phyloP scores from a whole-genome alignment of 148 eudicot species.

The Chenopodium quinoa region DNA sequence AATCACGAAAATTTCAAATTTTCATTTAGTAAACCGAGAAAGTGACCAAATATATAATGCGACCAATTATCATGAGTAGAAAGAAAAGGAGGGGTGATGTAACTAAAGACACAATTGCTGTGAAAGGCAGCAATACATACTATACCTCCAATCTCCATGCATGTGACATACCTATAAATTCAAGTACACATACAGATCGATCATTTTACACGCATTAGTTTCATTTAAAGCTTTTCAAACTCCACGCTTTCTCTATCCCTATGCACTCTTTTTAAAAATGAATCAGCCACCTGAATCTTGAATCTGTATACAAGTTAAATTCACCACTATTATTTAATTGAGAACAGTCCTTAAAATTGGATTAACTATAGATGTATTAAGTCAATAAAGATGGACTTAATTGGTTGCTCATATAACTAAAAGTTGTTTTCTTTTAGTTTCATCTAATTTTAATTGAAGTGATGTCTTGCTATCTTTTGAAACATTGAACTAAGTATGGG shows the following conservation, averaged over 20 bases:
- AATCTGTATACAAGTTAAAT: background rate
- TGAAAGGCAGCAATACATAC: conserved; percentile 19
- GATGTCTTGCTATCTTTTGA: background rate
- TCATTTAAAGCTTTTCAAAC: conserved; percentile 19
- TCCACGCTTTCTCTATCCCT: conserved; percentile 32
- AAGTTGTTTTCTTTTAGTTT: background rate
- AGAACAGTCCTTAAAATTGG: background rate
- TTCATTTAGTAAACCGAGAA: background rate
- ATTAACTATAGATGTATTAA: background rate
- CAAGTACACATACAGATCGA: conserved; percentile 10
- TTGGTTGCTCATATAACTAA: background rate
- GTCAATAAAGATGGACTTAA: background rate
- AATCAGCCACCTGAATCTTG: conserved; percentile 11
- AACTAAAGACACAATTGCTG: conserved; percentile 6
- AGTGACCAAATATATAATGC: background rate
- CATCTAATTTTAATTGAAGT: background rate
- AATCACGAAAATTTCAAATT: too few relatives aligned
- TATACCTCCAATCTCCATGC: background rate
- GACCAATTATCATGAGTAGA: background rate
- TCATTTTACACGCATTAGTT: conserved; percentile 27
- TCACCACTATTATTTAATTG: background rate
- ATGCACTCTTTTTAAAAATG: conserved; percentile 12
- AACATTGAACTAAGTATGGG: background rate
- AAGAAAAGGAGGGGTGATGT: background rate
- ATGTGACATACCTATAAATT: conserved; percentile 24